Conservation (phyloP, 164 flowering plant species). For the Macadamia integrifolia region DNA sequence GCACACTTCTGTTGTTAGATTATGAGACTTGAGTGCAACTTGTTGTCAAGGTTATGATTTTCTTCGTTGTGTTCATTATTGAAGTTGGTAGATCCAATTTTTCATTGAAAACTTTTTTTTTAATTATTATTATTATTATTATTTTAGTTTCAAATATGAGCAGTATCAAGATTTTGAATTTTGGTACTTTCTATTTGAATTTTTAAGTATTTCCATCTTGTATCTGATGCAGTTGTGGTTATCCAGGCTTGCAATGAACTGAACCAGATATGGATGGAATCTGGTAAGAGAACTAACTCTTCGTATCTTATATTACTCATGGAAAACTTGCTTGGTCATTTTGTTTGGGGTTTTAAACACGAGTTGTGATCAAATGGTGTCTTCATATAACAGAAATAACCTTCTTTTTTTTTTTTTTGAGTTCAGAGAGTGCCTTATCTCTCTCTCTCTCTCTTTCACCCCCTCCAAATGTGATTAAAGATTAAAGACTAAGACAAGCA, state of each 20-base stretch:
- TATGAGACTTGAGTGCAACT: neutral
- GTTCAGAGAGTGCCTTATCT: too few species aligned
- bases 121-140: neutral
- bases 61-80: neutral
- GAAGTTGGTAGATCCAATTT: neutral
- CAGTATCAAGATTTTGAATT: neutral
- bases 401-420: too few species aligned
- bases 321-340: neutral
- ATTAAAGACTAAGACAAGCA: too few species aligned
- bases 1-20: neutral
- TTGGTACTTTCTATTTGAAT: neutral
- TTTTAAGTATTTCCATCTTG: slow-evolving; percentile 2
- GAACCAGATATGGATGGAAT: slow-evolving; percentile 96
- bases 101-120: neutral
- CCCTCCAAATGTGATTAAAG: too few species aligned
- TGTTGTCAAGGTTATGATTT: neutral
- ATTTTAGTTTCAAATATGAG: too few species aligned
- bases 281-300: slow-evolving; percentile 48
- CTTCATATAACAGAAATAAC: too few species aligned
- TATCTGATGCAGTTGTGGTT: slow-evolving; percentile 25
- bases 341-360: neutral
- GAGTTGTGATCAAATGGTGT: too few species aligned
- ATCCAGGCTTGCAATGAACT: slow-evolving; percentile 98
- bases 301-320: neutral
- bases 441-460: too few species aligned